Percentiles rank a stretch among this genome's conserved stretches.
Conservation (phyloP, 2,329 filamentous ascomycete species). For the Xylaria digitata region DNA sequence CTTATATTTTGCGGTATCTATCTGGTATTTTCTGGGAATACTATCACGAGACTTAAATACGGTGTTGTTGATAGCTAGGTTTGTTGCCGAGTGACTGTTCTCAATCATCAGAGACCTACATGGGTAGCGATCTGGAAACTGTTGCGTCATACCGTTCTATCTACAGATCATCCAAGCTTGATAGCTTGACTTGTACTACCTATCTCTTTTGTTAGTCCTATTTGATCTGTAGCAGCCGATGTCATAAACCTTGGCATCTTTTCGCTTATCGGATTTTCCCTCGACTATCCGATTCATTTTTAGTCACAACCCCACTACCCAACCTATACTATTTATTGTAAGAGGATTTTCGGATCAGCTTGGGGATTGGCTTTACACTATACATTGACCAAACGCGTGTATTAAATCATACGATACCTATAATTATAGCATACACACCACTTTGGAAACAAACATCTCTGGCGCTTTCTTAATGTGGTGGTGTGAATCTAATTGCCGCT, state of each 20-base stretch:
- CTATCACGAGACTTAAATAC: too few species aligned
- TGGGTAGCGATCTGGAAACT: conserved; percentile 5
- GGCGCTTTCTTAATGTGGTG: neutral
- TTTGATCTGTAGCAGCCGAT: conserved; percentile 19
- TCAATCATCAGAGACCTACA: too few species aligned
- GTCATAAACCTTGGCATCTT: conserved; percentile 34
- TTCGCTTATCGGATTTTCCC: conserved; percentile 35
- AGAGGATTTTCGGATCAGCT: conserved; percentile 7
- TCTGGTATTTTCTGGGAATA: too few species aligned
- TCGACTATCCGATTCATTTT: conserved; percentile 6
- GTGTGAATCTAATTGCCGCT: too few species aligned
- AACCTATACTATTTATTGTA: neutral
- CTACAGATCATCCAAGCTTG: conserved; percentile 7
- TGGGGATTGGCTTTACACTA: neutral
- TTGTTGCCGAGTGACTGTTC: neutral
- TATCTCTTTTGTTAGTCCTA: neutral
- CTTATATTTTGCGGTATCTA: too few species aligned
- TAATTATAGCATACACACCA: too few species aligned
- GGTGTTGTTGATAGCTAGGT: too few species aligned
- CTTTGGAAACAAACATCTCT: neutral
- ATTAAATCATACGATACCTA: too few species aligned
- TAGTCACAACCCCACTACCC: neutral
- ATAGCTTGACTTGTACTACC: neutral
- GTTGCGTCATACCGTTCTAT: conserved; percentile 26
- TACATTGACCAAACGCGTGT: too few species aligned